Conservation (phyloP, 1,284 basidiomycete genomes). For the Pascua sp. region DNA sequence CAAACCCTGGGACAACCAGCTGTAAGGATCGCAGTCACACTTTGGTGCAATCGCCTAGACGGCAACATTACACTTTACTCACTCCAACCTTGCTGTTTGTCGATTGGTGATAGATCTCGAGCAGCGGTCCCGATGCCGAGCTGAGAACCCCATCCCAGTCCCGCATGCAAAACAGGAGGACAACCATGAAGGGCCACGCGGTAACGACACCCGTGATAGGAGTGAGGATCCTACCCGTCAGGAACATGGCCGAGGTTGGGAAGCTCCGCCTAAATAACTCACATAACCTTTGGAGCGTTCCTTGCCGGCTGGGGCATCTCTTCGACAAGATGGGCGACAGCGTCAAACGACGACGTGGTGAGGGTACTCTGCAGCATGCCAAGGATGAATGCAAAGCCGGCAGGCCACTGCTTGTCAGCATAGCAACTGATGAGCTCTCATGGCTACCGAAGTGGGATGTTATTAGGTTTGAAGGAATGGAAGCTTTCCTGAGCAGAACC, state of each 20-base stretch:
- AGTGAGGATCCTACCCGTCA: constrained; percentile 49
- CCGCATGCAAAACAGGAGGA: constrained; percentile 22
- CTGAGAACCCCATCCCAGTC: constrained; percentile 2
- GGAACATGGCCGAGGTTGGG: no score
- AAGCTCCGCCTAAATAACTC: constrained; percentile 8
- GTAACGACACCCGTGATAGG: constrained; percentile 25
- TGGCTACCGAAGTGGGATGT: no score
- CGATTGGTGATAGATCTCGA: constrained; percentile 20
- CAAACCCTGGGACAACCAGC: no score
- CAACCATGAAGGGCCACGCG: constrained; percentile 34
- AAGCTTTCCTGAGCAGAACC: no score
- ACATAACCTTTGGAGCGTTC: constrained; percentile 36
- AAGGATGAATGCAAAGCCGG: constrained; percentile 40
- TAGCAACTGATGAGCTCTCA: not conserved
- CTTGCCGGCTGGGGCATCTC: constrained; percentile 34
- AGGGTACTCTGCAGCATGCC: constrained; percentile 39
- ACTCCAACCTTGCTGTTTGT: constrained; percentile 23
- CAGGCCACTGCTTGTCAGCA: constrained; percentile 9
- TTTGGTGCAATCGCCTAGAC: no score
- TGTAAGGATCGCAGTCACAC: no score
- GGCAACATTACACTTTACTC: not conserved
- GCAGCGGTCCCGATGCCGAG: constrained; percentile 1
- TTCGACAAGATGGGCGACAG: constrained; percentile 41
- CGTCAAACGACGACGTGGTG: constrained; percentile 19
- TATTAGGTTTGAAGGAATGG: no score